Conservation (phyloP, 345 rosid genomes). For the Salix caprea region DNA sequence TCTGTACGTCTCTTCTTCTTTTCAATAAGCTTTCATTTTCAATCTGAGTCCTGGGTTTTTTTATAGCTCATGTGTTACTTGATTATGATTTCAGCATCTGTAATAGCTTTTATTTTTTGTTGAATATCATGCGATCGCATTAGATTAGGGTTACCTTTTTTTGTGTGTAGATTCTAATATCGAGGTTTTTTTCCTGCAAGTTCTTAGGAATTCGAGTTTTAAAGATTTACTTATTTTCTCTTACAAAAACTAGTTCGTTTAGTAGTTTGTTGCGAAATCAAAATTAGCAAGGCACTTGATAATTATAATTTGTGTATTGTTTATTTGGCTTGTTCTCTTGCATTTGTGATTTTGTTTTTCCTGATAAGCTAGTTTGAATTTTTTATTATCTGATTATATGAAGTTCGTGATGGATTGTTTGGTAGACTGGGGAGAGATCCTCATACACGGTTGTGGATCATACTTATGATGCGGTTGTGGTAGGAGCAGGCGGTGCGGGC, state of each 20-base stretch:
- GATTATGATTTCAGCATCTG: neutral
- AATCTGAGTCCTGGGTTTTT: neutral
- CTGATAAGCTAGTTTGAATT: neutral
- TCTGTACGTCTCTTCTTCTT: conserved; percentile 45
- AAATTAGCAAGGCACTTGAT: neutral
- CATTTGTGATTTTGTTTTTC: neutral
- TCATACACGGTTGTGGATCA: conserved; percentile 92
- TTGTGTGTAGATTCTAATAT: neutral
- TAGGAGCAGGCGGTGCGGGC: conserved; percentile 99
- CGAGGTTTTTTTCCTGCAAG: neutral
- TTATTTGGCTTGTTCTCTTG: neutral
- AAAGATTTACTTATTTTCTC: neutral
- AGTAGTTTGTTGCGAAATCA: neutral
- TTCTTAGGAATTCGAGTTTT: neutral
- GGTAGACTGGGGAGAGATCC: conserved; percentile 41
- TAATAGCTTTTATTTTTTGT: neutral
- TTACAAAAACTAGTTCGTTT: neutral
- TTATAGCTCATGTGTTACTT: neutral
- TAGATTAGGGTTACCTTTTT: neutral
- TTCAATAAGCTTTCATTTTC: neutral
- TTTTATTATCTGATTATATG: neutral
- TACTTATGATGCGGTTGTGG: conserved; percentile 89
- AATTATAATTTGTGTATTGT: neutral
- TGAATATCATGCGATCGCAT: neutral
- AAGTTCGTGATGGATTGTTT: conserved; percentile 12